phyloP scores from a whole-genome alignment of 805 yeast species.

The Candida oleophila region DNA sequence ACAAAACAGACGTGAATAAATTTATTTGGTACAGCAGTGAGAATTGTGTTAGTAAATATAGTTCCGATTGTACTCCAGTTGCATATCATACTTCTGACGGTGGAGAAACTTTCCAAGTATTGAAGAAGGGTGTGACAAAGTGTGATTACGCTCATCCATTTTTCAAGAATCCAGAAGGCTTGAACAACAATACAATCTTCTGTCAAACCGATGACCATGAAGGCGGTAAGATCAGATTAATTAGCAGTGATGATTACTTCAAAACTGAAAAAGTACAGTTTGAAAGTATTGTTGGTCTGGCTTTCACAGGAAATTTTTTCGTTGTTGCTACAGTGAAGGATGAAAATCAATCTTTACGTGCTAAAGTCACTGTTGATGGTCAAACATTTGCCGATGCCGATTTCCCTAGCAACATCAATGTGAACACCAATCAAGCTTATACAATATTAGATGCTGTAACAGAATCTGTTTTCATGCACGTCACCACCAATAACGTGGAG shows the following conservation, averaged over 20 bases:
- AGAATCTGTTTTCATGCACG: constrained; percentile 76
- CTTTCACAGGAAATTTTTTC: constrained; percentile 66
- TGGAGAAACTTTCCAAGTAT: constrained; percentile 59
- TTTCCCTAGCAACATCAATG: constrained; percentile 65
- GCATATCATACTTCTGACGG: constrained; percentile 66
- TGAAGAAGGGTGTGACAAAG: constrained; percentile 50
- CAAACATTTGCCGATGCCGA: constrained; percentile 69
- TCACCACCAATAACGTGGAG: constrained; percentile 56
- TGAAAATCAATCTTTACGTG: constrained; percentile 48
- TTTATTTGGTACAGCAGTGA: constrained; percentile 71
- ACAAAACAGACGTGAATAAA: constrained; percentile 51
- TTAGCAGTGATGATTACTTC: constrained; percentile 56
- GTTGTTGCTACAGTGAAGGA: constrained; percentile 66
- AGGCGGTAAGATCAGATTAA: constrained; percentile 27
- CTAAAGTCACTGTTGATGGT: constrained; percentile 81
- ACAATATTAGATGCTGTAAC: constrained; percentile 76
- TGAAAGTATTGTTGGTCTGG: constrained; percentile 68
- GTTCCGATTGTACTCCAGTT: constrained; percentile 50
- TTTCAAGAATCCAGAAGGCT: constrained; percentile 34
- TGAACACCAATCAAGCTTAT: constrained; percentile 52
- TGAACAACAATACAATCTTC: constrained; percentile 52
- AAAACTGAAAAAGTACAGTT: constrained; percentile 41
- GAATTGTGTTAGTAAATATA: constrained; percentile 49
- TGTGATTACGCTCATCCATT: constrained; percentile 71
- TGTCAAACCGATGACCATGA: constrained; percentile 53